Evolutionary conservation across 2,329 filamentous ascomycete genomes (phyloP), one percentile per base, ranked within the genome.

Genomic region (Fusarium tanahbumbuense): DNA sequence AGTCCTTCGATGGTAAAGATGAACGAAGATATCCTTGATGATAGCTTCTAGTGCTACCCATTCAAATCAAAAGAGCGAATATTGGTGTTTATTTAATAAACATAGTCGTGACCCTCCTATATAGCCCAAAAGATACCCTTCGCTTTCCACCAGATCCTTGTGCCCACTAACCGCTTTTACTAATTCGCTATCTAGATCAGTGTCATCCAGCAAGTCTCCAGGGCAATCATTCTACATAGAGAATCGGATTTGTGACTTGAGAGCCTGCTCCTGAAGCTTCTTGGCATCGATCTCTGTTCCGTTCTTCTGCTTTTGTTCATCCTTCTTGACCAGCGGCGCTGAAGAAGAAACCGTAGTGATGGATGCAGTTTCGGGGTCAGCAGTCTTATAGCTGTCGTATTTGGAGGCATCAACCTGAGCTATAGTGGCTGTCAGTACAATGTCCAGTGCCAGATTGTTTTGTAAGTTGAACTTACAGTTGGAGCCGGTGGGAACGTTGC

Each of bases 1-100:
- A 91, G 88, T 70, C 89, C 89, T 6, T 89, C 87, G 0, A 85
- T 91, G 82, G 87, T 91, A 45, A 89, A 88, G 80, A 88, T 89
- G 85, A 89, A 86, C 69, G 81, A 88, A 55, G 83, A 90, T 72
- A 84, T 89, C 48, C 76, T 90, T 46, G 84, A 91, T 70, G 87
- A 91, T 72, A 89, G 86, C 23, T 91, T 91, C 71, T 90, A 79
- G 68, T 22, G 6, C 12, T 20, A 8, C 5, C 18, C 10, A 2
- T 27, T 28, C 5, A 8, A 41, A 12, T 40, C n/a, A 23, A 18
- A 23, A 30, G 22, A 40, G 40, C n/a, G 18, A 28, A 40, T 34
- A 41, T 23, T n/a, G 30, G 16, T 49, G 30, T 52, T 55, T 20
- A 47, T 56, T 52, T 11, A 32, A 40, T 9, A 15, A 27, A n/a